phyloP scores from a whole-genome alignment of 1,139 yeast genomes.

The Pichia sp. region DNA sequence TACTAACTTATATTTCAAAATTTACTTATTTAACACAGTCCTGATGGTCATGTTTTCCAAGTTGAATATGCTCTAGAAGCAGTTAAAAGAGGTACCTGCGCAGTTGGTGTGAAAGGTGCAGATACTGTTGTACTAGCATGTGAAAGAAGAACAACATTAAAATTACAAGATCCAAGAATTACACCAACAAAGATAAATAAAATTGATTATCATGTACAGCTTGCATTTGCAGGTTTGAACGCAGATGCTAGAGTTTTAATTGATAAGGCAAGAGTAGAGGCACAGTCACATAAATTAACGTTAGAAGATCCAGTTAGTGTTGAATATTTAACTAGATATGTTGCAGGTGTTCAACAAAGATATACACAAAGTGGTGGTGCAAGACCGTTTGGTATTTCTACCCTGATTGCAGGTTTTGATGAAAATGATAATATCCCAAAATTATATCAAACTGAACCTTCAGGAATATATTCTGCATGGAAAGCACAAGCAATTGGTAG shows the following conservation, averaged over 20 bases:
- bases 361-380: slow-evolving; percentile 99
- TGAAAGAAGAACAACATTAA: slow-evolving; percentile 91
- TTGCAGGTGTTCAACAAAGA: slow-evolving; percentile 95
- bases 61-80: slow-evolving; percentile 98
- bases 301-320: slow-evolving; percentile 91
- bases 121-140: slow-evolving; percentile 90
- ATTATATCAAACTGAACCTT: slow-evolving; percentile 93
- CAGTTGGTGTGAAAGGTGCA: slow-evolving; percentile 92
- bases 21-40: slow-evolving; percentile 42
- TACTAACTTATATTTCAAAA: slow-evolving; percentile 7
- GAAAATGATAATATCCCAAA: slow-evolving; percentile 74
- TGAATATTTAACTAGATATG: slow-evolving; percentile 87
- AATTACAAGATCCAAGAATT: slow-evolving; percentile 92
- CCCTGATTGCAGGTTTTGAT: slow-evolving; percentile 93
- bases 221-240: slow-evolving; percentile 95
- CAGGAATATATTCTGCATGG: slow-evolving; percentile 99
- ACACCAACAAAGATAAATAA: slow-evolving; percentile 93
- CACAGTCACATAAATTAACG: slow-evolving; percentile 91
- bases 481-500: slow-evolving; percentile 97
- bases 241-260: slow-evolving; percentile 96
- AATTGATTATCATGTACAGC: slow-evolving; percentile 82
- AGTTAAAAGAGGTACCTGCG: slow-evolving; percentile 96
- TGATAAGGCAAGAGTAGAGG: slow-evolving; percentile 94
- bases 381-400: slow-evolving; percentile 91
- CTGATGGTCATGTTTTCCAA: slow-evolving; percentile 98